These are phyloP conservation scores for Aspergillus niger DNA, from an alignment of 2,329 filamentous ascomycete species.

Conservation along the genomic window DNA sequence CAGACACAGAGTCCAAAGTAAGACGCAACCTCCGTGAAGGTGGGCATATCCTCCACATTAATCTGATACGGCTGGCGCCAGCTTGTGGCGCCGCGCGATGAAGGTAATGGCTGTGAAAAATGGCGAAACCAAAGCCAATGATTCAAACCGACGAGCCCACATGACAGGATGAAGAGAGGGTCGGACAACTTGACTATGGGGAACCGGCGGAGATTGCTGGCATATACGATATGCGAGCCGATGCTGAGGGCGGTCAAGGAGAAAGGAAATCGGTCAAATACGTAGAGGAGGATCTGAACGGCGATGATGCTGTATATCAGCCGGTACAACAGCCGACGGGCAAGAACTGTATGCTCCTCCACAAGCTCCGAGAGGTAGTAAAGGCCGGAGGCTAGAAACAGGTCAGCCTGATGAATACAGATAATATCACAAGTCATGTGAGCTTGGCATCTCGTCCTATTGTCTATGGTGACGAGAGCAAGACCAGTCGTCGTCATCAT, in stretches of 20 bases:
- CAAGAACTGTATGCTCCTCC: slow-evolving; percentile 93
- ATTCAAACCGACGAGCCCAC: slow-evolving; percentile 80
- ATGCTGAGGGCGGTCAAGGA: slow-evolving; percentile 73
- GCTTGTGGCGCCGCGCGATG: slow-evolving; percentile 28
- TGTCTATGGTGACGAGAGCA: neutral
- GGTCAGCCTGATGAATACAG: slow-evolving; percentile 8
- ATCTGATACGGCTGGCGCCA: slow-evolving; percentile 43
- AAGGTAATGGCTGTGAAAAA: slow-evolving; percentile 69
- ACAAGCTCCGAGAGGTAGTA: slow-evolving; percentile 98
- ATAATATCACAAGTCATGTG: neutral
- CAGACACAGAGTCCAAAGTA: slow-evolving; percentile 97
- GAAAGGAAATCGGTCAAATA: slow-evolving; percentile 85
- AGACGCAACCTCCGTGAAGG: slow-evolving; percentile 90
- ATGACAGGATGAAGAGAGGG: slow-evolving; percentile 82
- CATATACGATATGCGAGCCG: slow-evolving; percentile 78
- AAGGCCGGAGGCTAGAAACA: slow-evolving; percentile 75
- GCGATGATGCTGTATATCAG: slow-evolving; percentile 82
- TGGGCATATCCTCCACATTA: slow-evolving; percentile 61
- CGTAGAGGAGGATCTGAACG: slow-evolving; percentile 71
- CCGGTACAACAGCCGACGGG: slow-evolving; percentile 80
- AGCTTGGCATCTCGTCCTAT: neutral
- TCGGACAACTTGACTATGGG: slow-evolving; percentile 82
- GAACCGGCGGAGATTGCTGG: slow-evolving; percentile 78
- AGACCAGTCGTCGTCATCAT: neutral
- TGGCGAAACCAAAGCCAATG: slow-evolving; percentile 96